These are phyloP conservation scores for Candida freyschussii DNA, from an alignment of 1,139 yeast species.

Conservation along the genomic window DNA sequence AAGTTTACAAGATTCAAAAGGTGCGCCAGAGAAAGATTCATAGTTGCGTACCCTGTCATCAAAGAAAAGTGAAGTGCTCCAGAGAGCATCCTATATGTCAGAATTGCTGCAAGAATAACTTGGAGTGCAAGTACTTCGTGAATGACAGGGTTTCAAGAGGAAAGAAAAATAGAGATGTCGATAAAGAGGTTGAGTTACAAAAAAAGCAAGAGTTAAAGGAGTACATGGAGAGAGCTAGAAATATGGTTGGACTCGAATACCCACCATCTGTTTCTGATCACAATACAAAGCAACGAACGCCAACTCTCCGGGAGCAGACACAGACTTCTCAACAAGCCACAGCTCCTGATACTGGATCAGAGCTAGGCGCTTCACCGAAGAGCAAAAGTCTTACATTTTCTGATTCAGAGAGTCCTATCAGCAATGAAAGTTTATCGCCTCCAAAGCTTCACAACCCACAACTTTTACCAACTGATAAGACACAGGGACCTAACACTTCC, in stretches of 20 bases:
- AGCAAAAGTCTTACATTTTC: slow-evolving; percentile 19
- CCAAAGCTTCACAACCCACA: slow-evolving; percentile 25
- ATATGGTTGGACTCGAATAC: slow-evolving; percentile 6
- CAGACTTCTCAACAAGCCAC: slow-evolving; percentile 2
- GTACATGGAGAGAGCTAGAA: slow-evolving; percentile 23
- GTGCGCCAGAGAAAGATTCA: slow-evolving; percentile 53
- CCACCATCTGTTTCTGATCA: slow-evolving; percentile 1
- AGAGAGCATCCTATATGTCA: slow-evolving; percentile 40
- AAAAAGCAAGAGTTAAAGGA: slow-evolving; percentile 23
- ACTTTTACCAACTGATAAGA: slow-evolving; percentile 20
- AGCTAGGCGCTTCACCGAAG: slow-evolving; percentile 14
- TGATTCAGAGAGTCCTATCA: slow-evolving; percentile 24
- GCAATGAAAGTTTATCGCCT: slow-evolving; percentile 25
- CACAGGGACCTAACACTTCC: slow-evolving; percentile 4
- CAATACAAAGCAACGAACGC: neutral
- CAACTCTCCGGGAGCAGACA: slow-evolving; percentile 1
- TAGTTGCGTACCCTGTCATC: slow-evolving; percentile 58
- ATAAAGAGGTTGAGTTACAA: slow-evolving; percentile 20
- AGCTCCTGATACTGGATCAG: slow-evolving; percentile 12
- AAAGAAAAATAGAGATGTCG: slow-evolving; percentile 22
- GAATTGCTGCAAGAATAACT: slow-evolving; percentile 38
- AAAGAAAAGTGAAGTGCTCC: slow-evolving; percentile 56
- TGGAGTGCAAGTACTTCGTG: slow-evolving; percentile 48
- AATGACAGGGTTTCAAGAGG: slow-evolving; percentile 52
- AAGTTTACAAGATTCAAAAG: slow-evolving; percentile 49